A percentile compares a stretch with the other conserved stretches of the same genome.
Conservation (phyloP, 495 filamentous ascomycete genomes). For the Talaromyces trachyspermus region DNA sequence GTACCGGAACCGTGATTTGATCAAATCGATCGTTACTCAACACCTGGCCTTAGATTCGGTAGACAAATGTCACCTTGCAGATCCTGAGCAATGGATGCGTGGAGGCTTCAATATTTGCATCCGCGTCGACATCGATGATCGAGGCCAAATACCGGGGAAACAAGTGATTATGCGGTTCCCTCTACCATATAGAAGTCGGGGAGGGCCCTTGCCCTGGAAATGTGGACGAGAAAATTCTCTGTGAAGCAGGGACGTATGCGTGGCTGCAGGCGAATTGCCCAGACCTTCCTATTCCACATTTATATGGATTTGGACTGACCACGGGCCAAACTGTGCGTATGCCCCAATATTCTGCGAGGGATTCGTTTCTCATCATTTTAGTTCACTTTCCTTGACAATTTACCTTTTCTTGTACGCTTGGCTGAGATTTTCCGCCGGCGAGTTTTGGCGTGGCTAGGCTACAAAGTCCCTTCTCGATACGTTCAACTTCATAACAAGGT, state of each 20-base stretch:
- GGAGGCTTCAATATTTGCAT: slow-evolving; percentile 30
- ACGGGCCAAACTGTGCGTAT: slow-evolving; percentile 15
- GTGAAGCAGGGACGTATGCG: slow-evolving; percentile 18
- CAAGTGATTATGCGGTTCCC: slow-evolving; percentile 26
- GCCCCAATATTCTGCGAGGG: neutral
- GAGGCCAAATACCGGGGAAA: no score
- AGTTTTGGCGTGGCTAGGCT: slow-evolving; percentile 16
- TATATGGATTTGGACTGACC: slow-evolving; percentile 22
- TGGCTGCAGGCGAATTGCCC: slow-evolving; percentile 28
- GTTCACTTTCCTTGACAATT: slow-evolving; percentile 23
- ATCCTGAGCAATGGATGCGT: slow-evolving; percentile 23
- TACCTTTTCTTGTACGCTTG: slow-evolving; percentile 17
- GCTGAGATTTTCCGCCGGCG: slow-evolving; percentile 16
- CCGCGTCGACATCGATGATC: slow-evolving; percentile 16
- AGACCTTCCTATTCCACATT: slow-evolving; percentile 20
- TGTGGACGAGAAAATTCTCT: slow-evolving; percentile 28
- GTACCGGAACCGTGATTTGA: slow-evolving; percentile 2
- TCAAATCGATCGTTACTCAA: slow-evolving; percentile 11
- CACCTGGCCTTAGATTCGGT: slow-evolving; percentile 16
- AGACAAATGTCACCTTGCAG: slow-evolving; percentile 12
- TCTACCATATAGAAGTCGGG: slow-evolving; percentile 24
- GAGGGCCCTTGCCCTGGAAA: slow-evolving; percentile 24
- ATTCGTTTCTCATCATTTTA: slow-evolving; percentile 11
- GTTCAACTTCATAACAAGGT: slow-evolving; percentile 9
- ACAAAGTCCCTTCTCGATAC: slow-evolving; percentile 17